Conservation (phyloP, 306 rosid genomes). For the Cicer bijugum region DNA sequence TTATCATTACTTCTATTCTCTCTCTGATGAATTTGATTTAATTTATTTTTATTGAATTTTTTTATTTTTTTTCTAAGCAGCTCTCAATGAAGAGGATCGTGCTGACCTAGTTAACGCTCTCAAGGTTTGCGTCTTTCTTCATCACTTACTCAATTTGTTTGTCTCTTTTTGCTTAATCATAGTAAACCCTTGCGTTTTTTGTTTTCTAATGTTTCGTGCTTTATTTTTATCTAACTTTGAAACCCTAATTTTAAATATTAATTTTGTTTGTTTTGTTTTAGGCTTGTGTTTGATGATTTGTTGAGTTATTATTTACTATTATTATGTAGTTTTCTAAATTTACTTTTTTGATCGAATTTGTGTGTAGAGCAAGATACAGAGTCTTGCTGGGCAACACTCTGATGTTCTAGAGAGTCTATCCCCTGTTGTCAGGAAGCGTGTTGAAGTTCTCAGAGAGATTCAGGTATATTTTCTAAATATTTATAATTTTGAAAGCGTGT, state of each 20-base stretch:
- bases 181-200: neutral
- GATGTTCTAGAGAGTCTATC: constrained; percentile 61
- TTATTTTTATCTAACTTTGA: neutral
- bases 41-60: neutral
- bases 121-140: constrained; percentile 54
- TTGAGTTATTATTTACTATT: constrained; percentile 4
- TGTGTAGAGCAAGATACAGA: constrained; percentile 67
- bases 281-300: constrained; percentile 1
- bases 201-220: neutral
- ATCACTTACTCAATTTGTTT: neutral
- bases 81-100: constrained; percentile 63
- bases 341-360: neutral
- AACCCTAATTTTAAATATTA: neutral
- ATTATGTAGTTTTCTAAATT: neutral
- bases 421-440: constrained; percentile 66
- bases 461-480: constrained; percentile 51
- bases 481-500: neutral
- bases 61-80: constrained; percentile 38
- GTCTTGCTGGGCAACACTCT: constrained; percentile 69
- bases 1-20: neutral
- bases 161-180: too few relatives aligned
- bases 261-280: neutral
- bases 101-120: constrained; percentile 72
- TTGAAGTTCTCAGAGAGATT: constrained; percentile 71
- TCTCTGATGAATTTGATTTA: neutral